Percentiles rank a stretch among this genome's conserved stretches.
Evolutionary conservation across 306 rosid species (phyloP).

Genomic region (Senna tora): DNA sequence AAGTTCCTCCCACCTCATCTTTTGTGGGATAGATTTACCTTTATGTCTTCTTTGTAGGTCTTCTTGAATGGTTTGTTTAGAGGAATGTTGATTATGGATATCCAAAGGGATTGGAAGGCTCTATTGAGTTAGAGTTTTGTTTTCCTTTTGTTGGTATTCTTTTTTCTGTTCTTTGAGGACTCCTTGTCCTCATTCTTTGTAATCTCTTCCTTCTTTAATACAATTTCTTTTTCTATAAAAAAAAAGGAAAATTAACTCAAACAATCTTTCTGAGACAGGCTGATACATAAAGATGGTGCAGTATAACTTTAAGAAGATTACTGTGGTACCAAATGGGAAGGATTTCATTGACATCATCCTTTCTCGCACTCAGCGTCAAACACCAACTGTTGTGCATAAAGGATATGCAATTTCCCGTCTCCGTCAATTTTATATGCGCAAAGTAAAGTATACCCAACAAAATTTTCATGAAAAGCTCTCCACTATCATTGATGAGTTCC

Average conservation of each 20-base stretch:
- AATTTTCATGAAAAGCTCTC: constrained; percentile 83
- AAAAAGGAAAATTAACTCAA: not conserved
- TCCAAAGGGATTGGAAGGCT: too few relatives aligned
- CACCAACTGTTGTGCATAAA: constrained; percentile 89
- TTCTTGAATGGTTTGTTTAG: too few relatives aligned
- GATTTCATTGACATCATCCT: constrained; percentile 78
- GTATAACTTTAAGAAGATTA: constrained; percentile 83
- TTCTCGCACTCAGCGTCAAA: constrained; percentile 87
- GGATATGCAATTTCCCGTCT: constrained; percentile 81
- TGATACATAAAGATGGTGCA: constrained; percentile 61
- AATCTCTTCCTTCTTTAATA: not conserved
- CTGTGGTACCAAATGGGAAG: constrained; percentile 91
- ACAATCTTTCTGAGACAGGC: constrained; percentile 1
- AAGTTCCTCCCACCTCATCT: too few relatives aligned
- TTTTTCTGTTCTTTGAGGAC: too few relatives aligned
- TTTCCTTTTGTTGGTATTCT: too few relatives aligned
- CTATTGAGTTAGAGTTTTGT: too few relatives aligned
- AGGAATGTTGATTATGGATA: too few relatives aligned
- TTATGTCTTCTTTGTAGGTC: too few relatives aligned
- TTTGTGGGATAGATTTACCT: too few relatives aligned
- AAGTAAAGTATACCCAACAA: constrained; percentile 78
- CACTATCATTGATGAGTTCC: constrained; percentile 78
- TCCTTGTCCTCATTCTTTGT: too few relatives aligned
- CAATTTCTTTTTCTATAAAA: not conserved
- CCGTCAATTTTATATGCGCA: constrained; percentile 85